These are phyloP conservation scores for Saccharomyces hybrid DNA, from an alignment of 1,139 yeast species.

Conservation along the genomic window DNA sequence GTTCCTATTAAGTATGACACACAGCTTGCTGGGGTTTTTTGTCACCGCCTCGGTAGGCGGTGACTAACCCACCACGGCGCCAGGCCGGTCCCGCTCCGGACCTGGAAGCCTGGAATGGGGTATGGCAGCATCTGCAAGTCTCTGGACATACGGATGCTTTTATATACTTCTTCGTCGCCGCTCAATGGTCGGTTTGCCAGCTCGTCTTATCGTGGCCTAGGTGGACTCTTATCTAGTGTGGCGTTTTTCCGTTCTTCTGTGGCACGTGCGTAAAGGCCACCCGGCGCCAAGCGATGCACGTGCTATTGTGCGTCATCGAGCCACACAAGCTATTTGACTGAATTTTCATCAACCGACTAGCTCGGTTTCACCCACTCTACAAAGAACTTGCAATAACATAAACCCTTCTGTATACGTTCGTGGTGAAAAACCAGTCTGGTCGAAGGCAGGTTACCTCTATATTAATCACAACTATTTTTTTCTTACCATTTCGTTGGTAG, in stretches of 20 bases:
- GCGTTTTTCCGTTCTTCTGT: background rate
- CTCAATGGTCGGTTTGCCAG: background rate
- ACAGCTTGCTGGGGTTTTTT: background rate
- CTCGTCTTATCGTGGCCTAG: background rate
- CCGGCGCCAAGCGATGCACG: background rate
- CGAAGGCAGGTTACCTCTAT: background rate
- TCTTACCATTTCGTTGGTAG: background rate
- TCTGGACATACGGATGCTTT: background rate
- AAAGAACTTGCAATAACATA: background rate
- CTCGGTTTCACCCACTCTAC: background rate
- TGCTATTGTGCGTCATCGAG: background rate
- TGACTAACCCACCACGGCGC: background rate
- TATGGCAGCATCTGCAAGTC: background rate
- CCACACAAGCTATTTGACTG: background rate
- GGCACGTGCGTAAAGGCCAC: background rate
- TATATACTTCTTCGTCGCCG: background rate
- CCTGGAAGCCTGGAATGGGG: background rate
- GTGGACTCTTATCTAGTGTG: background rate
- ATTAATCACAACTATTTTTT: background rate
- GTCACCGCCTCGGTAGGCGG: background rate
- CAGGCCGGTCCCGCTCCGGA: background rate
- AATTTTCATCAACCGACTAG: background rate
- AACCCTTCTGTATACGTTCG: background rate
- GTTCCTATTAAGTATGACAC: background rate
- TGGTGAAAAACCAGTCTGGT: background rate